Base-by-base conservation (phyloP, 2,329 filamentous ascomycete species). In the Aspergillus clavatus region DNA sequence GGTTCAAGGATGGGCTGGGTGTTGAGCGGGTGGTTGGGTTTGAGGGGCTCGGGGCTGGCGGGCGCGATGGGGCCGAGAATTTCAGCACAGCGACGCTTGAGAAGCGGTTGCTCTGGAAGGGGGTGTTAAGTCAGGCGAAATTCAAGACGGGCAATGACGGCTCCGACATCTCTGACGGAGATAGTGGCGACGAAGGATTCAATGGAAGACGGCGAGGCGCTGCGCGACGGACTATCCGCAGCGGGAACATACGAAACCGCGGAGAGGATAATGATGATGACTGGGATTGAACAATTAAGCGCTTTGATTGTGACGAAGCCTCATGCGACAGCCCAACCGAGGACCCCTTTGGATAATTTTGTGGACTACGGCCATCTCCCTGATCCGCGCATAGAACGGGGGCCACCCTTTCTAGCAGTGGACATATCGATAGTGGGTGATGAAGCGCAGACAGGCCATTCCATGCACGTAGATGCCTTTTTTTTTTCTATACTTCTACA, bases 11-110 rank as follows among this genome's bases (percentile, higher is more conserved):
- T 55, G 73, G 73, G 21, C 57, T 72, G 14, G 67, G 63, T 0
- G 65, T 69, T 41, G 72, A 73, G 41, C 55, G 71, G 31, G 61
- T 76, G 14, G 61, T 73, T 40, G 73, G 73, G 2, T 76, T 76
- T 56, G 73, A 75, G 40, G 73, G 73, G 11, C 45, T 74, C 38
- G 68, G 67, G 31, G 52, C 57, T 39, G 55, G 65, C 8, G 68
- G 67, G 21, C 43, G 50, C 37, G 69, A 72, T 55, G 66, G 62
- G n/a, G 59, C 55, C 11, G 61, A 68, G 36, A 59, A 57, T 21
- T 73, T 75, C 46, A 60, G 57, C 45, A 70, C 70, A 3, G 56
- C 50, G 28, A 65, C 65, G 26, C 50, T 75, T 43, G 72, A 75
- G 55, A 68, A 62, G 46, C 62, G 68, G 44, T 57, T 75, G 38